A percentile compares a stretch with the other conserved stretches of the same genome.
phyloP scores from a whole-genome alignment of 2,329 filamentous ascomycete species.

The Microcyclospora tardicrescens region DNA sequence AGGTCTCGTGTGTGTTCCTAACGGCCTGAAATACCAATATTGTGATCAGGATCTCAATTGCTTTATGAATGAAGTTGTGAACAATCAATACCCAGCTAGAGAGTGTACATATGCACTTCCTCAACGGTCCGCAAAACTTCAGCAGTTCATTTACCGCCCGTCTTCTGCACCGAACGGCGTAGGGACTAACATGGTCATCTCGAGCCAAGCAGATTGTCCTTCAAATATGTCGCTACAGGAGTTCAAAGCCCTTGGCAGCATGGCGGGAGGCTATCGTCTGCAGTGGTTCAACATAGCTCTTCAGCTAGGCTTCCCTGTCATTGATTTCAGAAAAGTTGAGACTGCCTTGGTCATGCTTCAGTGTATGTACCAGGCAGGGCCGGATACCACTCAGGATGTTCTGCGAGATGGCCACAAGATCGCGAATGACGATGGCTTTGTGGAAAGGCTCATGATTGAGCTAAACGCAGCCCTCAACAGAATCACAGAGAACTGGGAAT shows the following conservation, averaged over 20 bases:
- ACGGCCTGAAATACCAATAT: too few relatives aligned
- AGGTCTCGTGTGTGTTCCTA: too few relatives aligned
- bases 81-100: too few relatives aligned
- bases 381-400: too few relatives aligned
- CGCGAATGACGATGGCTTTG: too few relatives aligned
- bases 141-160: conserved; percentile 21
- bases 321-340: conserved; percentile 48
- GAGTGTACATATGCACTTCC: conserved; percentile 30
- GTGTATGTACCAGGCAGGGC: conserved; percentile 44
- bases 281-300: conserved; percentile 38
- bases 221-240: conserved; percentile 37
- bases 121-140: conserved; percentile 11
- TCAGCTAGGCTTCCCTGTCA: conserved; percentile 38
- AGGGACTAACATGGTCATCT: conserved; percentile 23
- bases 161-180: conserved; percentile 5
- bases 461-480: conserved; percentile 7
- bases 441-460: conserved; percentile 3
- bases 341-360: conserved; percentile 39
- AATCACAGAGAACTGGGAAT: conserved; percentile 18
- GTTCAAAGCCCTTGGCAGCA: conserved; percentile 38
- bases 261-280: conserved; percentile 33
- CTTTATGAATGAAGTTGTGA: too few relatives aligned
- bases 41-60: too few relatives aligned
- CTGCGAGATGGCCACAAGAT: too few relatives aligned
- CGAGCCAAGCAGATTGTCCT: conserved; percentile 39